A percentile compares a stretch with the other conserved stretches of the same genome.
phyloP scores from a whole-genome alignment of 192 early-diverging fungal genomes.

The Coemansia furcata region DNA sequence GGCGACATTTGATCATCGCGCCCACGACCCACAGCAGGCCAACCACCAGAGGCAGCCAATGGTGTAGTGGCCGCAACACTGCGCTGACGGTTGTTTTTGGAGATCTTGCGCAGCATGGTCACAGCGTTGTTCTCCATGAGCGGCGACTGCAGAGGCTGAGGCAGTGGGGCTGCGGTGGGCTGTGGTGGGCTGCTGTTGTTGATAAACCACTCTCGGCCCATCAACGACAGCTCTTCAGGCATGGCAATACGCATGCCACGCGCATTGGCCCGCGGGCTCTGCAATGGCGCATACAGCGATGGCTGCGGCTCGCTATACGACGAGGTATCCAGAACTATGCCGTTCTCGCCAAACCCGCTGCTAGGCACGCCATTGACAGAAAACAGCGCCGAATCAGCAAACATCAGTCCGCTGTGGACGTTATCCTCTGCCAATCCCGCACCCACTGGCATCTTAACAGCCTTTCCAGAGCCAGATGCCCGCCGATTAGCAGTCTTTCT shows the following conservation, averaged over 20 bases:
- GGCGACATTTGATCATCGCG: slow-evolving; percentile 5
- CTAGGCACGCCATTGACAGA: not conserved
- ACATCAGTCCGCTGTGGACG: not conserved
- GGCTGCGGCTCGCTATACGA: not conserved
- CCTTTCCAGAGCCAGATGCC: not conserved
- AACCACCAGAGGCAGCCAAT: not conserved
- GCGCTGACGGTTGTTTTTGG: slow-evolving; percentile 33
- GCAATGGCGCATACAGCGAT: not conserved
- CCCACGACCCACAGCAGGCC: not conserved
- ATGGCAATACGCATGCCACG: slow-evolving; percentile 23
- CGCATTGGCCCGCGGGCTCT: not conserved
- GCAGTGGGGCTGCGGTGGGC: slow-evolving; percentile 6
- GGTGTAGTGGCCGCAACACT: not conserved
- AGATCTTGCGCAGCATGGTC: slow-evolving; percentile 45
- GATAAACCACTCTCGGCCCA: slow-evolving; percentile 22
- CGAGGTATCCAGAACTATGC: not conserved
- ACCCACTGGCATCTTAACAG: not conserved
- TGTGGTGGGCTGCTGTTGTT: slow-evolving; percentile 2
- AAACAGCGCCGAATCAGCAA: not conserved
- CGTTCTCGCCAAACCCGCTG: not conserved
- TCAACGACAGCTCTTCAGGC: slow-evolving; percentile 19
- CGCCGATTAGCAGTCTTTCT: slow-evolving; percentile 31
- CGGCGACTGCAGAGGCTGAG: slow-evolving; percentile 24
- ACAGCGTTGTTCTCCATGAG: slow-evolving; percentile 40
- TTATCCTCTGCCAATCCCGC: not conserved